A percentile compares a stretch with the other conserved stretches of the same genome.
Conservation (phyloP, 2,329 filamentous ascomycete species). For the Phoma sp. region DNA sequence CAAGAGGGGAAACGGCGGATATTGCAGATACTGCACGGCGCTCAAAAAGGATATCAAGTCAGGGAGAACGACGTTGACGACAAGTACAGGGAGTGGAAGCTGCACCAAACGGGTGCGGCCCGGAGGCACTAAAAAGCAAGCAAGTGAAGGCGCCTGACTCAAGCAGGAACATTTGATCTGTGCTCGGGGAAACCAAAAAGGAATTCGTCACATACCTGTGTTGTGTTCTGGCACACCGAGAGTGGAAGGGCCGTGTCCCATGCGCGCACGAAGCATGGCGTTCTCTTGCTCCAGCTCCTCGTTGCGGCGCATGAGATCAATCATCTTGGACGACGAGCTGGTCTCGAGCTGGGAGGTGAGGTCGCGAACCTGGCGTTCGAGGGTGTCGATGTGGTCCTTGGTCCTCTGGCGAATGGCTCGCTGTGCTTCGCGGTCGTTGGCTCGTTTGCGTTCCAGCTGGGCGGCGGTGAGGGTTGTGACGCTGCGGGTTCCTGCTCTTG, state of each 20-base stretch:
- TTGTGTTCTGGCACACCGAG: slow-evolving; percentile 45
- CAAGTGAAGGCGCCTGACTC: slow-evolving; percentile 16
- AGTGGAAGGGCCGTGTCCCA: slow-evolving; percentile 54
- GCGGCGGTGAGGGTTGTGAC: slow-evolving; percentile 64
- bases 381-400: slow-evolving; percentile 64
- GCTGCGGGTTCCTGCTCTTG: slow-evolving; percentile 63
- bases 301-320: slow-evolving; percentile 60
- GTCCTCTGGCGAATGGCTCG: slow-evolving; percentile 65
- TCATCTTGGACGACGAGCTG: slow-evolving; percentile 54
- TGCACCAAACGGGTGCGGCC: slow-evolving; percentile 35
- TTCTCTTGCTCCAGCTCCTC: slow-evolving; percentile 63
- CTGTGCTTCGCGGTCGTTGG: slow-evolving; percentile 67
- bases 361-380: slow-evolving; percentile 62
- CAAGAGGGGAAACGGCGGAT: slow-evolving; percentile 10
- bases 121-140: slow-evolving; percentile 39
- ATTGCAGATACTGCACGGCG: slow-evolving; percentile 38
- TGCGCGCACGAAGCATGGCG: slow-evolving; percentile 57
- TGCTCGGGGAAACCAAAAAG: slow-evolving; percentile 25
- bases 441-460: slow-evolving; percentile 65
- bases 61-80: slow-evolving; percentile 17
- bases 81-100: slow-evolving; percentile 17
- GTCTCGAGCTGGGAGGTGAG: slow-evolving; percentile 57
- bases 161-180: slow-evolving; percentile 34
- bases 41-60: slow-evolving; percentile 27
- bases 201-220: slow-evolving; percentile 43